phyloP scores from a whole-genome alignment of 2,329 filamentous ascomycete species.

The Fusarium nurragi region DNA sequence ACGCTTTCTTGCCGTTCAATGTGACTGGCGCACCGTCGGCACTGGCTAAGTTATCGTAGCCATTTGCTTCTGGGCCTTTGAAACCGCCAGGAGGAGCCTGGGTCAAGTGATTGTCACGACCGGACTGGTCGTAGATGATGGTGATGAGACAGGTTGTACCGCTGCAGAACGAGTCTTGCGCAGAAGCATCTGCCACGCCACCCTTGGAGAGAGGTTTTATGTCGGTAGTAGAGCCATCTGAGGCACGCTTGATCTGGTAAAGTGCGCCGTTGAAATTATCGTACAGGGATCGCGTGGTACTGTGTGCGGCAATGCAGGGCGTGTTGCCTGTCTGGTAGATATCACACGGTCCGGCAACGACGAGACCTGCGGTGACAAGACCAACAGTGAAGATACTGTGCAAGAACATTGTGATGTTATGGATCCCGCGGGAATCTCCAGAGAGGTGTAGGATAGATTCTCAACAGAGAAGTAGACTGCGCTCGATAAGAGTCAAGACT shows the following conservation, averaged over 20 bases:
- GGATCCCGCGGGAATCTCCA: too few species aligned
- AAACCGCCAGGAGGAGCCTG: slow-evolving; percentile 66
- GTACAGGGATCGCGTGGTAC: slow-evolving; percentile 12
- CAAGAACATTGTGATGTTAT: not conserved
- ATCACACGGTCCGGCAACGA: slow-evolving; percentile 18
- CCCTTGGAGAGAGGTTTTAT: slow-evolving; percentile 56
- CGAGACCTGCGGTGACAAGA: slow-evolving; percentile 4
- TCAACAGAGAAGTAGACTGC: rapidly evolving
- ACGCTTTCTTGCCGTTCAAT: slow-evolving; percentile 23
- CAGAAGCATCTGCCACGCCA: slow-evolving; percentile 68
- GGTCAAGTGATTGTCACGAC: slow-evolving; percentile 68
- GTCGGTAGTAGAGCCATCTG: slow-evolving; percentile 6
- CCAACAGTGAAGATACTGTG: slow-evolving; percentile 12
- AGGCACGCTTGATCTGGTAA: slow-evolving; percentile 30
- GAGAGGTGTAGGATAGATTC: not conserved
- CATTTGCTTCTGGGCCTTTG: slow-evolving; percentile 12
- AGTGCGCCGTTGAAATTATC: slow-evolving; percentile 1
- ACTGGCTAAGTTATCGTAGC: slow-evolving; percentile 22
- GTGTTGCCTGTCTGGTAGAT: slow-evolving; percentile 19
- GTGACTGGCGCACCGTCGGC: slow-evolving; percentile 26
- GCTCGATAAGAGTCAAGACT: too few species aligned
- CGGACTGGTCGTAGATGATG: slow-evolving; percentile 73
- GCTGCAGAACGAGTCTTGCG: slow-evolving; percentile 70
- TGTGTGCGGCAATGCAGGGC: slow-evolving; percentile 25
- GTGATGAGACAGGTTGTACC: slow-evolving; percentile 70